Evolutionary conservation across 768 basidiomycete genomes (phyloP), one percentile per base, ranked within the genome.

Genomic region (Lepiota venenata): DNA sequence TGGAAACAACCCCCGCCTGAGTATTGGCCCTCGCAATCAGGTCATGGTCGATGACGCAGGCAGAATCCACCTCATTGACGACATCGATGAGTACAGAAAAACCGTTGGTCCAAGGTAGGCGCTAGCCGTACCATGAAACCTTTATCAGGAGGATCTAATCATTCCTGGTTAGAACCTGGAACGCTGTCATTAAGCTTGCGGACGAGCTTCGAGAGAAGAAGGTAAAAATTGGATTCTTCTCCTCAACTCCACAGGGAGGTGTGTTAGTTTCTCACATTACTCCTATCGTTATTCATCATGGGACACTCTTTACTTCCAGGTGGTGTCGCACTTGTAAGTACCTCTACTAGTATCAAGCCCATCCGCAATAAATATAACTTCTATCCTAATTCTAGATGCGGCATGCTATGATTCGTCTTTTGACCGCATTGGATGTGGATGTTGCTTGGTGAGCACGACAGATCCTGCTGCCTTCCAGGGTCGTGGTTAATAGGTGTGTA

Each of bases 201-300:
- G 84, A 88, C 47, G 92, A 93, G 64, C 79, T 97, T 40, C 84
- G 86, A 53, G 84, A 88, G 68, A 91, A 88, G 72, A 88, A 93
- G 58, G 74, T 91, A 66, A 92, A 90, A 70, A 90, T 96, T 59
- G 88, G 87, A 20, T 96, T 96, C 81, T 96, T 96, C 73, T 93
- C 90, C 25, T 93, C 92, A 9, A 98, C 95, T 5, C 94, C 94
- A 10, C 93, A 96, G 74, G 94, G 94, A 77, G 85, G 88, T 88
- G 70, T 64, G 80, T 64, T 47, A 3, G 10, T 25, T 38, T 16
- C 53, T 38, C 35, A 47, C 22, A 35, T 50, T 45, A 47, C 20
- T 51, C 39, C 46, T 37, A 51, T 56, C 50, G 47, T 58, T 57
- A 49, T 50, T 41, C 35, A n/a, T 40, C 56, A 58, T 27, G 48